Base-by-base conservation (phyloP, 495 filamentous ascomycete species). In the Xylaria intraflava region DNA sequence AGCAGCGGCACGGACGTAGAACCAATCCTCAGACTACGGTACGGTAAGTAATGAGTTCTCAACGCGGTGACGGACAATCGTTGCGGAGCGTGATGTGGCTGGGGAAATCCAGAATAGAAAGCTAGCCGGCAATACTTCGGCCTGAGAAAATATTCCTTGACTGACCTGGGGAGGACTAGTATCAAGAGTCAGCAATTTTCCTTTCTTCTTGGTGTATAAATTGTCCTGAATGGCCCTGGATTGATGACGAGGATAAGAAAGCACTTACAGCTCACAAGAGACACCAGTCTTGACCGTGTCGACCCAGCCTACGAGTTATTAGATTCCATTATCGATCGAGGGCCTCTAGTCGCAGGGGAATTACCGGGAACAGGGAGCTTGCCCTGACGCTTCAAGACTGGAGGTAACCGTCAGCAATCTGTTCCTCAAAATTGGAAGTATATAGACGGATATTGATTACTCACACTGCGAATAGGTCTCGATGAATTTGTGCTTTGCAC, bases 1-100 rank as follows among this genome's bases (percentile, higher is more conserved):
- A 63, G 90, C 79, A 63, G 93, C 93, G 69, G 92, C 90, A 69
- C 93, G 92, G 73, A 96, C 81, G 86, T 97, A 98, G 86, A 88
- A 98, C 91, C 91, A 96, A 81, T 96, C 91, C 29, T 41, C 52
- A 23, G 52, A 55, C 52, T 55, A 29, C 17, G 20, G 10, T 2
- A 43, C 24, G 20, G 41, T 43, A 11, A 43, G 41, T 24, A 38
- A n/a, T 17, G 14, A 33, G 2, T 6, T 33, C 7, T 29, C 27
- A 29, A 29, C 9, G 27, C 27, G 27, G 4, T 33, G 31, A 10
- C 31, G 5, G 31, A n/a, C n/a, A n/a, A n/a, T n/a, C n/a, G n/a
- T n/a, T n/a, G n/a, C n/a, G n/a, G n/a, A n/a, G n/a, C n/a, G n/a
- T n/a, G n/a, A n/a, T n/a, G n/a, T n/a, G n/a, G n/a, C n/a, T n/a